These are phyloP conservation scores for Suillus paluster DNA, from an alignment of 768 basidiomycete genomes.

Conservation along the genomic window DNA sequence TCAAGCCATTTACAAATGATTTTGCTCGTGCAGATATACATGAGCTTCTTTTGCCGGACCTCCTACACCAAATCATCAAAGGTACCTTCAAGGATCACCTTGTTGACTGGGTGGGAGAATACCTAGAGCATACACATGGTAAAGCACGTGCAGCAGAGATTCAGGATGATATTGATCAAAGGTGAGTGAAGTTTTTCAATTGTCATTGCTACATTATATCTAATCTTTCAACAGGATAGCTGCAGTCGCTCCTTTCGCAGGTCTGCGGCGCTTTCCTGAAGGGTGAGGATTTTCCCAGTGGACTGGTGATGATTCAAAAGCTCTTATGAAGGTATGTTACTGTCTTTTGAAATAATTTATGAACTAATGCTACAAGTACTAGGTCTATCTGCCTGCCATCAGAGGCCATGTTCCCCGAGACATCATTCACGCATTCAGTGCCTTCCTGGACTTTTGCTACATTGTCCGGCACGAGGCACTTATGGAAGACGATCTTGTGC, in stretches of 20 bases:
- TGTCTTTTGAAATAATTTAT: no score
- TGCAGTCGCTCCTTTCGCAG: conserved; percentile 24
- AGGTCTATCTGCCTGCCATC: conserved; percentile 40
- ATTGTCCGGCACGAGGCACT: conserved; percentile 7
- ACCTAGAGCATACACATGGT: no score
- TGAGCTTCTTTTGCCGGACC: background rate
- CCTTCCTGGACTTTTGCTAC: conserved; percentile 34
- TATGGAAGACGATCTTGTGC: conserved; percentile 3
- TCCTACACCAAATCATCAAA: conserved; percentile 15
- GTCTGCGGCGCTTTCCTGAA: conserved; percentile 19
- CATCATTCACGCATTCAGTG: conserved; percentile 19
- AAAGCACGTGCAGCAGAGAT: conserved; percentile 9
- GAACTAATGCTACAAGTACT: background rate
- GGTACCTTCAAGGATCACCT: no score
- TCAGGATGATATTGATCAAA: background rate
- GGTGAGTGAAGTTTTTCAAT: no score
- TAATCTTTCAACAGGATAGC: conserved; percentile 31
- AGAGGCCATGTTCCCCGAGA: conserved; percentile 32
- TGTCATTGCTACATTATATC: no score
- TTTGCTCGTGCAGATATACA: background rate
- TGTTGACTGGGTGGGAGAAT: conserved; percentile 14
- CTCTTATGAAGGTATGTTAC: conserved; percentile 26
- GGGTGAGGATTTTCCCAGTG: conserved; percentile 23
- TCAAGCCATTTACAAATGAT: background rate
- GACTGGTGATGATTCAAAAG: conserved; percentile 26